phyloP scores from a whole-genome alignment of 257 asterid species.

The Ilex aquifolium region DNA sequence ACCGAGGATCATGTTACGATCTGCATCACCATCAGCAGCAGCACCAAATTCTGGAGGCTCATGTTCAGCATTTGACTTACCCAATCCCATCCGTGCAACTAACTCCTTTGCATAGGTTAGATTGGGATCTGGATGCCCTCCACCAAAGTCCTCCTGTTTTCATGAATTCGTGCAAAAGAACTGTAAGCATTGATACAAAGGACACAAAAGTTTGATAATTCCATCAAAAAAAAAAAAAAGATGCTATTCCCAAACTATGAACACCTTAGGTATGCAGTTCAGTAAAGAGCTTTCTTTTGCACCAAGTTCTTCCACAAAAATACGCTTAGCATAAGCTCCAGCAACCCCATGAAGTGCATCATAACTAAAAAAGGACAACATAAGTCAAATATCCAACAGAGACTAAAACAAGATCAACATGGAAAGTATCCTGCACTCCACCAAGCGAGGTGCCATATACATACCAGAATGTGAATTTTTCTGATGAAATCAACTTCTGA shows the following conservation, averaged over 20 bases:
- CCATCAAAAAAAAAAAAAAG: not conserved
- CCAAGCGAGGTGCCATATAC: conserved; percentile 14
- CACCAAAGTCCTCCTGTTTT: conserved; percentile 96
- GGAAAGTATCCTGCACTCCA: conserved; percentile 7
- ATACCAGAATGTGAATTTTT: conserved; percentile 88
- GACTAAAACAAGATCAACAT: conserved; percentile 6
- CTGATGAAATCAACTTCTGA: conserved; percentile 66
- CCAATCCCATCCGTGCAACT: conserved; percentile 94
- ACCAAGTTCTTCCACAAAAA: conserved; percentile 92
- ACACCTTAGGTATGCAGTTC: conserved; percentile 92
- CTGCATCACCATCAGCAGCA: conserved; percentile 99
- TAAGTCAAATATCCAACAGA: conserved; percentile 3
- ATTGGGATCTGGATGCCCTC: conserved; percentile 99
- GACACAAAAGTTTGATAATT: not conserved
- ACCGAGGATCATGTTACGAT: conserved; percentile 95
- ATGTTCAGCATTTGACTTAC: conserved; percentile 49
- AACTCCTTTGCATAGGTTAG: conserved; percentile 95
- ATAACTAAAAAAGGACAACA: conserved; percentile 39
- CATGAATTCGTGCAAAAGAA: conserved; percentile 12
- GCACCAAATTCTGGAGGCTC: conserved; percentile 99
- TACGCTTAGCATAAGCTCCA: conserved; percentile 89
- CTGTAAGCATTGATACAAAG: not conserved
- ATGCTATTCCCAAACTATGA: not conserved
- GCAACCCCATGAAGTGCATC: conserved; percentile 99
- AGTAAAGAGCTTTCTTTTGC: conserved; percentile 77